These are phyloP conservation scores for Parascedosporium putredinis DNA, from an alignment of 2,329 filamentous ascomycete genomes.

Conservation along the genomic window DNA sequence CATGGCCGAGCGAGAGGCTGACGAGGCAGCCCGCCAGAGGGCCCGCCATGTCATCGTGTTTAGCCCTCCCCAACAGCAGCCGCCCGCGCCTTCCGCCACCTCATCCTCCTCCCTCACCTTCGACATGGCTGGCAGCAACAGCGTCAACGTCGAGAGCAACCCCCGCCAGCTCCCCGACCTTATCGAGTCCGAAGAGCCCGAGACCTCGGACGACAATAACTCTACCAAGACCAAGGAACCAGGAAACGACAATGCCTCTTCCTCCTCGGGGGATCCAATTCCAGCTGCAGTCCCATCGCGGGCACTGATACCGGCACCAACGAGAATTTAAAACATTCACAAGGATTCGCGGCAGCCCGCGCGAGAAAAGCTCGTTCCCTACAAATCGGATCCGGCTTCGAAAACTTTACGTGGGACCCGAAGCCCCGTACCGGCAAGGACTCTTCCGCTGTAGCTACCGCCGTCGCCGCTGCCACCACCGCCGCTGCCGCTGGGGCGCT, in stretches of 20 bases:
- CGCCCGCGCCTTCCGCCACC: too few relatives aligned
- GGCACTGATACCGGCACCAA: too few relatives aligned
- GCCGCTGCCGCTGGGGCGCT: background rate
- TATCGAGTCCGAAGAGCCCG: background rate
- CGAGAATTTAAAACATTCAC: background rate
- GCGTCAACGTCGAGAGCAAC: too few relatives aligned
- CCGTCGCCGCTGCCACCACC: background rate
- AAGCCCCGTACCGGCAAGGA: too few relatives aligned
- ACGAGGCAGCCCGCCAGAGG: slow-evolving; percentile 14
- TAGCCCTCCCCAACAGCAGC: too few relatives aligned
- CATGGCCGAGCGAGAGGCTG: slow-evolving; percentile 36
- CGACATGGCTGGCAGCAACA: too few relatives aligned
- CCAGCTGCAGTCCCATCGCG: too few relatives aligned
- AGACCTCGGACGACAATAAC: background rate
- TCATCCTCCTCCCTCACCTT: too few relatives aligned
- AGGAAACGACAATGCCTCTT: too few relatives aligned
- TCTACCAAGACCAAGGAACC: background rate
- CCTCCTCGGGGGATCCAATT: too few relatives aligned
- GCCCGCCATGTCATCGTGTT: slow-evolving; percentile 11
- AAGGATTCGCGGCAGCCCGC: background rate
- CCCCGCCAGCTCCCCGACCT: background rate
- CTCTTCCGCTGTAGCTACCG: too few relatives aligned
- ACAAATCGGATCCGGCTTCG: background rate
- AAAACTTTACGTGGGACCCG: background rate
- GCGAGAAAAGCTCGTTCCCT: background rate